These are phyloP conservation scores for Chaetomium strumarium DNA, from an alignment of 2,329 filamentous ascomycete species.

Conservation along the genomic window DNA sequence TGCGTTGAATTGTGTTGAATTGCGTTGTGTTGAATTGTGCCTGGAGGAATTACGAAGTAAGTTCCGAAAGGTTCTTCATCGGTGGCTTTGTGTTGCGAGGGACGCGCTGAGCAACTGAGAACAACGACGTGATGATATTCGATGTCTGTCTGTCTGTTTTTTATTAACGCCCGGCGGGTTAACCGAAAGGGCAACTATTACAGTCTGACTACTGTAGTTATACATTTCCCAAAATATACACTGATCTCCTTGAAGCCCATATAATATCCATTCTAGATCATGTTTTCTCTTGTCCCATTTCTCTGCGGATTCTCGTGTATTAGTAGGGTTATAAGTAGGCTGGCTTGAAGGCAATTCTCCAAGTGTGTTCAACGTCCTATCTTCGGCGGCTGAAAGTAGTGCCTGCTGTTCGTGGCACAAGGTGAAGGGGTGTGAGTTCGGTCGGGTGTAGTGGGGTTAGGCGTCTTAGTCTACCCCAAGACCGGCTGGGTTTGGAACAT, in stretches of 20 bases:
- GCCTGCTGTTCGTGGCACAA: neutral
- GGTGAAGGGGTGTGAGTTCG: neutral
- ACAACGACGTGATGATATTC: too few relatives aligned
- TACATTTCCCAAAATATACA: slow-evolving; percentile 10
- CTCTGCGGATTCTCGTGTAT: slow-evolving; percentile 5
- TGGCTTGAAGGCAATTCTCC: slow-evolving; percentile 8
- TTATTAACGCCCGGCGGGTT: slow-evolving; percentile 7
- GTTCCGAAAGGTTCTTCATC: too few relatives aligned
- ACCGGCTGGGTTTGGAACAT: too few relatives aligned
- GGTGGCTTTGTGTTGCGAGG: too few relatives aligned
- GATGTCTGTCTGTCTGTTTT: neutral
- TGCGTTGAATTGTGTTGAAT: too few relatives aligned
- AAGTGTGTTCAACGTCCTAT: neutral
- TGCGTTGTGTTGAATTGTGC: too few relatives aligned
- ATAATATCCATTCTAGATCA: slow-evolving; percentile 3
- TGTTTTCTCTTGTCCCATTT: neutral
- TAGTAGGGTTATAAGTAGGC: neutral
- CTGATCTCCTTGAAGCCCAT: slow-evolving; percentile 4
- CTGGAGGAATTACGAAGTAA: too few relatives aligned
- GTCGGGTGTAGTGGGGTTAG: neutral
- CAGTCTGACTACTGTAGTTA: slow-evolving; percentile 1
- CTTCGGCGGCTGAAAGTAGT: neutral
- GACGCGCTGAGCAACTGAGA: too few relatives aligned
- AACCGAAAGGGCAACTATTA: slow-evolving; percentile 9
- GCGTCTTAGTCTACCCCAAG: neutral